Evolutionary conservation across 2,329 filamentous ascomycete species (phyloP), one percentile per base, ranked within the genome.

Genomic region (Xylariaceae sp.): DNA sequence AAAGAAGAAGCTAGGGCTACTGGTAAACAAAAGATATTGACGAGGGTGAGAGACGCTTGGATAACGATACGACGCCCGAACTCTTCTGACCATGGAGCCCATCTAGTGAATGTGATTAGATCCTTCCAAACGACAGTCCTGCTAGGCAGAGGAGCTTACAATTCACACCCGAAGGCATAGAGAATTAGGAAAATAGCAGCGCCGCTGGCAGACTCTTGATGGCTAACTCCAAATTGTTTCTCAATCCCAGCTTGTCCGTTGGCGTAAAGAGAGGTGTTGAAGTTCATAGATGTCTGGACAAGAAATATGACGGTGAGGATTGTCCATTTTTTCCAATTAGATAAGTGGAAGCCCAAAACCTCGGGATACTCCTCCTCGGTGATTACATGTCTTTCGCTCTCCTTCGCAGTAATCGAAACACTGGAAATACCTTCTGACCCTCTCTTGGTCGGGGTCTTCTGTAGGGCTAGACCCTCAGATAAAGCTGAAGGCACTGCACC

Each of bases 151-250:
- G 32, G 18, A 7, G 45, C 56, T 47, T 49, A 61, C 57, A 91
- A 73, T 63, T 93, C 88, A 61, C 59, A 61, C 34, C 59, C 59
- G 47, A 78, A 76, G 9, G 70, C 71, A 48, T 78, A 78, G 0
- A 64, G 56, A 15, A 77, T 62, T 3, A 78, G 61, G 55, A 76
- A 78, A 4, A 71, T 56, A 48, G 68, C 68, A 16, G 73, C 70
- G 9, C 70, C 70, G 9, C 65, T 64, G 4, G 72, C 67, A 3
- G 71, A 71, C 1, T 63, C 67, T 50, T 74, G 69, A 19, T 63
- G 59, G 41, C 64, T 70, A 39, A 78, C 64, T 41, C 56, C 50
- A 38, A 74, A 74, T 13, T 73, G 59, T 37, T 71, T 55, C 2
- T 60, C 52, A 24, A 77, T 66, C n/a, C 63, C 64, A 4, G 48